Evolutionary conservation across 805 yeast genomes (phyloP), one percentile per base, ranked within the genome.

Genomic region (Candida cerambycidarum): DNA sequence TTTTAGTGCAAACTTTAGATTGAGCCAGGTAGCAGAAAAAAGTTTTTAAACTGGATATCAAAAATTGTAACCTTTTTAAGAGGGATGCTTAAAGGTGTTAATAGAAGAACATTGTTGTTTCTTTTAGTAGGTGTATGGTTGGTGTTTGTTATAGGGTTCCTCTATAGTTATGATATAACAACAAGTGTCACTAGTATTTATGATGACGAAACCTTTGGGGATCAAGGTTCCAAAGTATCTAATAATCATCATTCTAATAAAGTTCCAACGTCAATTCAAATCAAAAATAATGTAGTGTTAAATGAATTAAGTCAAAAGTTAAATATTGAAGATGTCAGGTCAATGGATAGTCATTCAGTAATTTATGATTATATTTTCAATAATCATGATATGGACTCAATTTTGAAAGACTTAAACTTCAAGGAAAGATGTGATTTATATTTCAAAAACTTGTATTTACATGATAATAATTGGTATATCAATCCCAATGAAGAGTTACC

Each of bases 401-500:
- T 47, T 15, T 36, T 47, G 13, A 41, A 36, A 4, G 38, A 36
- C 18, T 42, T 47, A 32, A 41, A 67, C 3, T 53, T 66, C 19
- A 48, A 54, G 3, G 62, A 71, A 33, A 65, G 73, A 41, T 79
- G 84, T 55, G 55, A 61, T 27, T 45, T 60, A 5, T 79, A 75
- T 49, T 78, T 79, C 53, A 62, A 67, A 32, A 68, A 64, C 41
- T 54, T 79, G 8, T 67, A 66, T 48, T 51, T 54, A 17, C 32
- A 43, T 10, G 58, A 74, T 39, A 64, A 68, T 15, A 66, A 73
- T 28, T 79, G 84, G 84, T 61, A 58, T 41, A 46, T 72, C 6
- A 46, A 67, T 33, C 73, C 73, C 1, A 50, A 62, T 32, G 49
- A 50, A 18, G 49, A 57, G 15, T 52, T 59, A 14, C 54, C 53